A percentile compares a stretch with the other conserved stretches of the same genome.
Evolutionary conservation across 768 basidiomycete species (phyloP).

Genomic region (Sutorius australiensis): DNA sequence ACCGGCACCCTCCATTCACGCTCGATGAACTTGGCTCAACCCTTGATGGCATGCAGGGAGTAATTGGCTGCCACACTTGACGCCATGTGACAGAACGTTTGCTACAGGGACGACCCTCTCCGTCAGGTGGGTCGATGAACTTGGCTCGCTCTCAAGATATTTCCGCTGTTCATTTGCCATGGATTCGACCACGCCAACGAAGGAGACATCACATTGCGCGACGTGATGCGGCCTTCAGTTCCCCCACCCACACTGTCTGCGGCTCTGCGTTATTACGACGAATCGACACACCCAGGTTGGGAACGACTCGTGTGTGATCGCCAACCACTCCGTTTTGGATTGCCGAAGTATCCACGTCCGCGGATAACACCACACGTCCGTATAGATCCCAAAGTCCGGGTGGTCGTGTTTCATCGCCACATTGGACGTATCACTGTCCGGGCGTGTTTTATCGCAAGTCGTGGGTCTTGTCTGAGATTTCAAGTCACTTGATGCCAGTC

Average conservation of each 20-base stretch:
- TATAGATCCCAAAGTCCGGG: not conserved
- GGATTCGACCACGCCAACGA: conserved; percentile 1
- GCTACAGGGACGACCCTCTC: not conserved
- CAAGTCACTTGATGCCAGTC: not conserved
- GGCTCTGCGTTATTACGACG: not conserved
- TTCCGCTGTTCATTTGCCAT: conserved; percentile 2
- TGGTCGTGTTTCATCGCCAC: not conserved
- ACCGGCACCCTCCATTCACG: not conserved
- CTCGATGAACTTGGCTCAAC: not conserved
- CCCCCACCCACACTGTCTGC: not conserved
- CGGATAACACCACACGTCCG: not conserved
- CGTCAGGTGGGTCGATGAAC: not conserved
- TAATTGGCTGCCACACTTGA: conserved; percentile 21
- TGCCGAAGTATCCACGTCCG: not conserved
- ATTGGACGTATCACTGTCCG: not conserved
- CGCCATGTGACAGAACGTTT: not conserved
- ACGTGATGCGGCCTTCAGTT: too few species aligned
- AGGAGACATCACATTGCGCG: not conserved
- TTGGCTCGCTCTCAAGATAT: not conserved
- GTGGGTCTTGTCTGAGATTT: not conserved
- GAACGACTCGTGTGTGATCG: not conserved
- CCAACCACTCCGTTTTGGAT: not conserved
- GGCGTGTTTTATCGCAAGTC: not conserved
- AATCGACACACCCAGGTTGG: too few species aligned
- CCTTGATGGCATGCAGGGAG: not conserved